A percentile compares a stretch with the other conserved stretches of the same genome.
These are phyloP conservation scores for Asclepias syriaca DNA, from an alignment of 257 asterid species.

Conservation along the genomic window DNA sequence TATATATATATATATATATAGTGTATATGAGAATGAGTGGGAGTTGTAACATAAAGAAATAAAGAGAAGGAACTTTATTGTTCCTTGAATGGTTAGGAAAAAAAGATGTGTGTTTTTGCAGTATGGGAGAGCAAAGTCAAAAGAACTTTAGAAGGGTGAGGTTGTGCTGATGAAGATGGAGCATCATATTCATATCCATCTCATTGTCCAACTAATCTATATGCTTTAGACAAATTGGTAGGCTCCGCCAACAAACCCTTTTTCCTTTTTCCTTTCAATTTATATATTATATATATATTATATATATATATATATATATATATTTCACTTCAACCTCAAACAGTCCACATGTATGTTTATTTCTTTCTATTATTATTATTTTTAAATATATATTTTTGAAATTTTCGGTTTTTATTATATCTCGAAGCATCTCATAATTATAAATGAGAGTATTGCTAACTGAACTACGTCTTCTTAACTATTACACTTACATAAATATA, in stretches of 20 bases:
- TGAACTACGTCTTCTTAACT: no score
- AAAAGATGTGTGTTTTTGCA: slow-evolving; percentile 10
- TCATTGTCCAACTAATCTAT: neutral
- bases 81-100: slow-evolving; percentile 23
- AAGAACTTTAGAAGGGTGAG: slow-evolving; percentile 12
- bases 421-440: no score
- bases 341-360: slow-evolving; percentile 15
- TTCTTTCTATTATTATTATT: neutral
- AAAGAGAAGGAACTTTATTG: slow-evolving; percentile 43
- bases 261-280: neutral
- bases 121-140: slow-evolving; percentile 37
- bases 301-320: no score
- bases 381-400: no score
- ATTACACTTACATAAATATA: no score
- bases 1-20: no score
- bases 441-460: no score
- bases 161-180: slow-evolving; percentile 3
- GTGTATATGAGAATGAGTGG: slow-evolving; percentile 19
- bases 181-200: neutral
- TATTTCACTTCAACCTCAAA: neutral
- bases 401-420: no score
- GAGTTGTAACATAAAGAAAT: slow-evolving; percentile 26
- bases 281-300: no score
- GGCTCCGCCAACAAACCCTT: slow-evolving; percentile 1
- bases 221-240: slow-evolving; percentile 15